phyloP scores from a whole-genome alignment of 2,329 filamentous ascomycete species.

The Neocucurbitaria cava region DNA sequence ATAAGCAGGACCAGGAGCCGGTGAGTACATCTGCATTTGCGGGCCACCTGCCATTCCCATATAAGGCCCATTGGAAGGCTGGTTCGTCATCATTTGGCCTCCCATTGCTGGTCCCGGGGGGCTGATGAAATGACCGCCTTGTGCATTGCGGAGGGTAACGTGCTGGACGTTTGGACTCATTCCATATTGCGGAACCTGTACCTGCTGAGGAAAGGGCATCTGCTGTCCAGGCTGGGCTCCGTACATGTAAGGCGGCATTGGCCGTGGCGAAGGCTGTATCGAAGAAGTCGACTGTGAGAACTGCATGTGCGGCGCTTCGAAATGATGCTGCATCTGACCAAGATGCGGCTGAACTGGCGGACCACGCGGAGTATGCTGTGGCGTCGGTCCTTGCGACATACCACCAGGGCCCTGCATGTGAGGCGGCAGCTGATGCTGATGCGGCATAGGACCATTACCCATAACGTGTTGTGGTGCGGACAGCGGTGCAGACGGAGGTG shows the following conservation, averaged over 20 bases:
- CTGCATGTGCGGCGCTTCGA: constrained; percentile 85
- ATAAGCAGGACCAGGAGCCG: constrained; percentile 70
- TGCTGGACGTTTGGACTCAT: constrained; percentile 74
- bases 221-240: constrained; percentile 64
- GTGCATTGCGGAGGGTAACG: constrained; percentile 74
- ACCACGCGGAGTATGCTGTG: constrained; percentile 79
- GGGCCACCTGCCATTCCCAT: constrained; percentile 72
- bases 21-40: constrained; percentile 84
- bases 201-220: constrained; percentile 56
- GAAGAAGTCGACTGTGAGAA: constrained; percentile 85
- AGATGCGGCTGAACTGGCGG: constrained; percentile 79
- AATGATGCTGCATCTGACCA: constrained; percentile 70
- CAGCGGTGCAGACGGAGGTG: constrained; percentile 62
- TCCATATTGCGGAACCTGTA: constrained; percentile 73
- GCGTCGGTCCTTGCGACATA: constrained; percentile 71
- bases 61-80: constrained; percentile 70
- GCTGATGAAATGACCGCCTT: constrained; percentile 75
- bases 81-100: constrained; percentile 80
- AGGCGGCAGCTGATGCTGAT: constrained; percentile 83
- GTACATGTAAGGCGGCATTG: constrained; percentile 75
- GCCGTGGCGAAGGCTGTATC: constrained; percentile 79
- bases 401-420: constrained; percentile 77
- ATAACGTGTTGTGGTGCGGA: constrained; percentile 68
- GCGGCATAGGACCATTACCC: constrained; percentile 72
- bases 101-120: constrained; percentile 76